These are phyloP conservation scores for Globisporangium carolinianum DNA, from an alignment of 352 stramenopile species.

Conservation along the genomic window DNA sequence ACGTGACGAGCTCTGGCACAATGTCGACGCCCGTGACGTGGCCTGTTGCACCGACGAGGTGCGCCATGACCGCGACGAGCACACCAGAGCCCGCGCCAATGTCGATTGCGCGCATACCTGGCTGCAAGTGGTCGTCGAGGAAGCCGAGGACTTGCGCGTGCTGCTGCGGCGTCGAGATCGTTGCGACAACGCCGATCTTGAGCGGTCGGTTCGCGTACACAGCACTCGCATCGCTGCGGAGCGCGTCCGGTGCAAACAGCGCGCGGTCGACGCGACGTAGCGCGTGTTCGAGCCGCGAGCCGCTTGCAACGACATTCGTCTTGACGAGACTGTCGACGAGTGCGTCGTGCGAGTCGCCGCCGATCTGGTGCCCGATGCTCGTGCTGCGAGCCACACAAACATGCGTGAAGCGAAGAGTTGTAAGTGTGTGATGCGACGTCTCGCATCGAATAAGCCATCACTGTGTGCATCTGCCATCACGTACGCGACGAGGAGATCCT, in stretches of 20 bases:
- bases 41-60: conserved; percentile 49
- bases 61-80: conserved; percentile 70
- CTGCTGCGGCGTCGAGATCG: conserved; percentile 83
- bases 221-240: conserved; percentile 16
- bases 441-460: no score
- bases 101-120: conserved; percentile 57
- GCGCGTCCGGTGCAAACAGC: conserved; percentile 38
- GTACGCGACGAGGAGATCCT: conserved; percentile 72
- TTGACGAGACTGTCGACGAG: conserved; percentile 77
- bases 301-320: conserved; percentile 50
- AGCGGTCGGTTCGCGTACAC: conserved; percentile 72
- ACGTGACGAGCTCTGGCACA: conserved; percentile 62
- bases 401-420: no score
- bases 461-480: background rate
- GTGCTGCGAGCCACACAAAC: conserved; percentile 22
- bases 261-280: conserved; percentile 61
- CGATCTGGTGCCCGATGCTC: conserved; percentile 80
- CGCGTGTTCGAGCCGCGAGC: conserved; percentile 53
- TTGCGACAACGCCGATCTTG: conserved; percentile 72
- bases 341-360: conserved; percentile 48
- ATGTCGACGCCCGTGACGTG: conserved; percentile 72
- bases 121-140: conserved; percentile 58
- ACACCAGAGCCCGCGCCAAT: conserved; percentile 78
- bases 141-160: conserved; percentile 71
- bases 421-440: no score